Percentiles rank a stretch among this genome's conserved stretches.
Evolutionary conservation across 192 early-diverging fungal species (phyloP).

Genomic region (Coemansia sp.): DNA sequence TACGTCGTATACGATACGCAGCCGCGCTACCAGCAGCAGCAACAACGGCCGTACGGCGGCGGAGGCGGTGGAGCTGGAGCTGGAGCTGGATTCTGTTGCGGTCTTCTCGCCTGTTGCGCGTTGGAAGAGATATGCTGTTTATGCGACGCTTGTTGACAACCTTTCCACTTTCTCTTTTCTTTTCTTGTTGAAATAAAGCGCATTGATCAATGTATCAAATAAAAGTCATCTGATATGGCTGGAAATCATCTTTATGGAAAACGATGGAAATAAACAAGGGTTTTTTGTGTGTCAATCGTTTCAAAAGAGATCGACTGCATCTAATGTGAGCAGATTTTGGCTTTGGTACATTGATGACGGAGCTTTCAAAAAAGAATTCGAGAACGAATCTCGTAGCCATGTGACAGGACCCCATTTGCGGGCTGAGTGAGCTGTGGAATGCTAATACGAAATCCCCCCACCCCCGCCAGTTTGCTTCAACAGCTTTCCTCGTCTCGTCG

Average conservation of each 20-base stretch:
- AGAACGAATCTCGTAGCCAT: background rate
- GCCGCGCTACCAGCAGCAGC: slow-evolving; percentile 5
- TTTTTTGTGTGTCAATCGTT: no score
- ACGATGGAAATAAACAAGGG: no score
- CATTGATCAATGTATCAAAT: no score
- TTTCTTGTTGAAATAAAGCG: background rate
- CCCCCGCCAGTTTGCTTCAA: no score
- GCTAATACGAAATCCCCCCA: no score
- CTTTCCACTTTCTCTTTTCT: background rate
- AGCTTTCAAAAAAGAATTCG: background rate
- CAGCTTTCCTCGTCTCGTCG: no score
- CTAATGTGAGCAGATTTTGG: background rate
- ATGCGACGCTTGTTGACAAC: background rate
- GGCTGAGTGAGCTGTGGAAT: no score
- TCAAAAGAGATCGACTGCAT: background rate
- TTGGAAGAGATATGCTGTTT: slow-evolving; percentile 19
- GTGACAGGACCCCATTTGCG: background rate
- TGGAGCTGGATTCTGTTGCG: slow-evolving; percentile 24
- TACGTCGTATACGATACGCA: slow-evolving; percentile 4
- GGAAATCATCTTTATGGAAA: background rate
- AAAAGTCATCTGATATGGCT: background rate
- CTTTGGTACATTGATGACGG: background rate
- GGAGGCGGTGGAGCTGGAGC: slow-evolving; percentile 13
- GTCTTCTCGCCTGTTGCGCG: slow-evolving; percentile 23
- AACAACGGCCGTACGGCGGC: background rate